Evolutionary conservation across 2,329 filamentous ascomycete species (phyloP).

Genomic region (Clarireedia monteithiana): DNA sequence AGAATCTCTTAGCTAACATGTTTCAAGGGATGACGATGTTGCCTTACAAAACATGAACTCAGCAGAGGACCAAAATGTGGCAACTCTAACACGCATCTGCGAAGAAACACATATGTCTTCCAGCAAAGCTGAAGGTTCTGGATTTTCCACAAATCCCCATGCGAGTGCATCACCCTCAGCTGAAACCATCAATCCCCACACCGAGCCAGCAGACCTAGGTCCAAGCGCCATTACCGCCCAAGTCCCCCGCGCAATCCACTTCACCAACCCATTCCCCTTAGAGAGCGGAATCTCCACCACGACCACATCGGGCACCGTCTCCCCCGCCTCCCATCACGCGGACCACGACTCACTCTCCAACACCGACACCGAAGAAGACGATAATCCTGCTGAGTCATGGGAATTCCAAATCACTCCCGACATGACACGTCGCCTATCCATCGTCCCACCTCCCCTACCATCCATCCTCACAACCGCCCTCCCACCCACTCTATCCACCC

Average conservation of each 20-base stretch:
- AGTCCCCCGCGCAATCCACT: not conserved
- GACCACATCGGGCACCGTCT: not conserved
- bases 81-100: not conserved
- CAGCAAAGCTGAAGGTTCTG: not conserved
- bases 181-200: not conserved
- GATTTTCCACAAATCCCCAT: not conserved
- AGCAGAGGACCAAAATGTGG: not conserved
- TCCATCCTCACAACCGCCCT: not conserved
- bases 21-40: not conserved
- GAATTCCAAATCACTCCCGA: slow-evolving; percentile 6
- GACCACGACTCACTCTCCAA: slow-evolving; percentile 17
- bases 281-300: not conserved
- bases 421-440: slow-evolving; percentile 4
- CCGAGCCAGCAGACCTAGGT: not conserved
- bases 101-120: not conserved
- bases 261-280: not conserved
- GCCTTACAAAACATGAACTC: not conserved
- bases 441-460: slow-evolving; percentile 8
- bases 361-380: slow-evolving; percentile 19
- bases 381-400: not conserved
- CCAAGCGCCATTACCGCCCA: not conserved
- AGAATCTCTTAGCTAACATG: not conserved
- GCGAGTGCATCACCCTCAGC: not conserved
- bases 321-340: slow-evolving; percentile 10
- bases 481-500: slow-evolving; percentile 16